Evolutionary conservation across 805 yeast species (phyloP), one percentile per base, ranked within the genome.

Genomic region (Wickerhamiella vanderwaltii): DNA sequence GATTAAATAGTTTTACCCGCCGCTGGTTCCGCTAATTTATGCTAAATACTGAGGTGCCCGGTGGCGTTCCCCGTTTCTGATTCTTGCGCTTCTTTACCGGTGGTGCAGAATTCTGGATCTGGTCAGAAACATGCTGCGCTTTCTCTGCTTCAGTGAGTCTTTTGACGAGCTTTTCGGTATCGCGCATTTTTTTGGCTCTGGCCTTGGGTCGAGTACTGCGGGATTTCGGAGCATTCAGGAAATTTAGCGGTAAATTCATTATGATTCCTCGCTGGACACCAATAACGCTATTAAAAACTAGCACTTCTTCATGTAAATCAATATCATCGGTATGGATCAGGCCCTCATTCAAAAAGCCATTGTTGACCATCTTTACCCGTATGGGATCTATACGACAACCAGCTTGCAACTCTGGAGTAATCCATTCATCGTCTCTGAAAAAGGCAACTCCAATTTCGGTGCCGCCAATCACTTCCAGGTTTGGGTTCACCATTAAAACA

Each of bases 271-370:
- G 28, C 11, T 22, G 15, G 11, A 82, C 77, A 2, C 96, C 96
- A 62, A 75, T 71, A 2, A 86, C 64, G 4, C 81, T 93, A 58
- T 86, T 87, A 57, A 84, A 75, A n/a, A 86, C 52, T 29, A 87
- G 52, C 1, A 85, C 67, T 25, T 72, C 74, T 41, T 76, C 83
- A n/a, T 6, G 6, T 6, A 7, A 7, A 11, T 9, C 15, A 12
- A 28, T 7, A 28, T 28, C 31, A 7, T 9, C 6, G 6, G 13
- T n/a, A 6, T 28, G 7, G 13, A 28, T 28, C 6, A 9, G 9
- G 11, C 15, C 31, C 13, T 28, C 31, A 6, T 7, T 7, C 6
- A 28, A 12, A 12, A 28, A 28, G 13, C 15, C 31, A 28, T 6
- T 11, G 6, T 15, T 28, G 7, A 9, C 6, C 13, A 28, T 6